Conservation (phyloP, 148 eudicot species). For the Amaranthus hypochondriacus region DNA sequence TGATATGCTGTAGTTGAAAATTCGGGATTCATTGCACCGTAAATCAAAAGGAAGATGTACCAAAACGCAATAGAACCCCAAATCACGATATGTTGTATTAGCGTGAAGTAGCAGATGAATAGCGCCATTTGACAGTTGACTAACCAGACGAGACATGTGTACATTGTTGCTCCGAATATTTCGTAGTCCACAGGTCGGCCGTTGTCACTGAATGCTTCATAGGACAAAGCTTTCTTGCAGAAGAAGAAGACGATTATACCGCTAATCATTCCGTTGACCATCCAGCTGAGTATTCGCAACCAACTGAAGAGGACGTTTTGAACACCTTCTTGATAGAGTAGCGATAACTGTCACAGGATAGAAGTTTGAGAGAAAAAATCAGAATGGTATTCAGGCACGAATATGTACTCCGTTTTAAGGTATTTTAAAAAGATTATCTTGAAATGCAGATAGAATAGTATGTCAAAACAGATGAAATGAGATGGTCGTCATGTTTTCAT, state of each 20-base stretch:
- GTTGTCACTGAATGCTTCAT: slow-evolving; percentile 43
- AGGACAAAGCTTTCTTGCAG: slow-evolving; percentile 51
- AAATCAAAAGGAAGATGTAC: slow-evolving; percentile 63
- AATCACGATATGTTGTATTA: slow-evolving; percentile 72
- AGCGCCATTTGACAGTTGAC: slow-evolving; percentile 91
- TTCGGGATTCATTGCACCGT: slow-evolving; percentile 50
- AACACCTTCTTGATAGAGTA: slow-evolving; percentile 95
- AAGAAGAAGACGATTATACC: slow-evolving; percentile 73
- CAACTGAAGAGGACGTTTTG: slow-evolving; percentile 88
- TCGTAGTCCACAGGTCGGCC: slow-evolving; percentile 57
- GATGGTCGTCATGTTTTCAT: no score
- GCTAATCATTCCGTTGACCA: slow-evolving; percentile 71
- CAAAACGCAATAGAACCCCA: slow-evolving; percentile 82
- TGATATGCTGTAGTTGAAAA: slow-evolving; percentile 65
- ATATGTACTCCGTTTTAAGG: no score
- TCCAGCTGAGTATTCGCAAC: slow-evolving; percentile 90
- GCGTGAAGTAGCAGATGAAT: slow-evolving; percentile 75
- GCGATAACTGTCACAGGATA: slow-evolving; percentile 56
- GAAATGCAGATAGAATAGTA: no score
- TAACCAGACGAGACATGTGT: slow-evolving; percentile 81
- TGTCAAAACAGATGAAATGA: no score
- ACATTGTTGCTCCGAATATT: slow-evolving; percentile 76
- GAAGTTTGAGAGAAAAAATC: neutral
- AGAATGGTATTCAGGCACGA: no score
- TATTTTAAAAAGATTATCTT: no score